Percentiles rank a stretch among this genome's conserved stretches.
phyloP scores from a whole-genome alignment of 2,329 filamentous ascomycete genomes.

The Epichloe scottii region DNA sequence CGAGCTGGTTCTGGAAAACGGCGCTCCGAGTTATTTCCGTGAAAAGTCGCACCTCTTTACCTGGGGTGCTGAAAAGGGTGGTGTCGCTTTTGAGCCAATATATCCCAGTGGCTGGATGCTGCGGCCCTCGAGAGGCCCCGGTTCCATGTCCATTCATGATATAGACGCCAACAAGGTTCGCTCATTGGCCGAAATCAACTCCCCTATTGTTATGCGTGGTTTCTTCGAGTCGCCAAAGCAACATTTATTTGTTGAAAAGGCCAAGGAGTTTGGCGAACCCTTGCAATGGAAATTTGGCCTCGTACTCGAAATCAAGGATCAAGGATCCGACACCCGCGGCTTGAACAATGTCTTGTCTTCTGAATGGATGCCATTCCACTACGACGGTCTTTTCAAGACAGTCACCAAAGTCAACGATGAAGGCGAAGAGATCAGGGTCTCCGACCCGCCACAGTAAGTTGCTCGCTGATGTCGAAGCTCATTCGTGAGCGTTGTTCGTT shows the following conservation, averaged over 20 bases:
- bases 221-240: conserved; percentile 34
- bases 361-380: conserved; percentile 46
- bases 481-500: neutral
- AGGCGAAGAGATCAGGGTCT: conserved; percentile 27
- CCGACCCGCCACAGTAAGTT: conserved; percentile 30
- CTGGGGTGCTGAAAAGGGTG: conserved; percentile 25
- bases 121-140: conserved; percentile 20
- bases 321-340: conserved; percentile 27
- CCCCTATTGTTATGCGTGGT: conserved; percentile 39
- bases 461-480: neutral
- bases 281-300: conserved; percentile 41
- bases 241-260: conserved; percentile 32
- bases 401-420: conserved; percentile 25
- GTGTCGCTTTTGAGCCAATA: conserved; percentile 30
- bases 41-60: conserved; percentile 32
- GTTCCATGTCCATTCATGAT: conserved; percentile 26
- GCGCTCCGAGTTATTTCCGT: conserved; percentile 33
- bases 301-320: conserved; percentile 37
- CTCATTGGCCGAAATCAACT: conserved; percentile 33
- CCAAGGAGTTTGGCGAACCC: conserved; percentile 33
- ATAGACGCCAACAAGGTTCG: conserved; percentile 33
- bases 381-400: conserved; percentile 44
- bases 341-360: conserved; percentile 38
- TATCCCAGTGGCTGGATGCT: conserved; percentile 34
- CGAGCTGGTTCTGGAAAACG: conserved; percentile 33